Evolutionary conservation across 148 eudicot species (phyloP), one percentile per base, ranked within the genome.

Genomic region (Rhododendron henanense): DNA sequence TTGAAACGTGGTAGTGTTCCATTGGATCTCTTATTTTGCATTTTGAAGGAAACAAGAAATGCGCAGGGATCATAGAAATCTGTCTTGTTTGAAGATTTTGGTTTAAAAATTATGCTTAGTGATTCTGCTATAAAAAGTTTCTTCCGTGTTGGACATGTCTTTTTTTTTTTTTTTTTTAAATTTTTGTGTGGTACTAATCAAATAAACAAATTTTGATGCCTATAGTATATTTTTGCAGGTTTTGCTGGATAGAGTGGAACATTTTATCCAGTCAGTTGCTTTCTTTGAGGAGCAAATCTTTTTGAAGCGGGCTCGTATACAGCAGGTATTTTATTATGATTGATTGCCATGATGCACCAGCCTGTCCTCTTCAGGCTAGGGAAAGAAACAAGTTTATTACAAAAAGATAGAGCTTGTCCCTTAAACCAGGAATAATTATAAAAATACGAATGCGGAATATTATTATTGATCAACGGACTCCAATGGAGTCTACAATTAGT

Each of bases 211-310:
- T 39, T 4, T 87, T 85, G 65, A 25, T 57, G 57, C 76, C 87
- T 85, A 63, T 48, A 50, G 21, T 53, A 39, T 78, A 84, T 86
- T 67, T 86, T 16, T 86, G 79, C 91, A 97, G 99, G 98, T 97
- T 44, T 93, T 90, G 86, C 88, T 97, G 89, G 99, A 97, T 82
- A 93, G 92, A 89, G 97, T 97, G 83, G 99, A 97, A 87, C 93
- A 93, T 88, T 97, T 95, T 91, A 92, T 95, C 87, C 98, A 97
- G 89, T 92, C 96, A 78, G 98, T 94, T 90, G 93, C 98, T n/a
- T 90, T 93, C 86, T 85, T 93, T 88, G 99, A 97, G 92, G 98
- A 94, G 39, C 96, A 95, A 89, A 97, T 97, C 83, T 97, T 97
- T 88, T 94, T 91, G 90, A 97, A 97, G 90, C 91, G 98, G 83